Conservation (phyloP, 1,284 basidiomycete species). For the Clitocybe nebularis region DNA sequence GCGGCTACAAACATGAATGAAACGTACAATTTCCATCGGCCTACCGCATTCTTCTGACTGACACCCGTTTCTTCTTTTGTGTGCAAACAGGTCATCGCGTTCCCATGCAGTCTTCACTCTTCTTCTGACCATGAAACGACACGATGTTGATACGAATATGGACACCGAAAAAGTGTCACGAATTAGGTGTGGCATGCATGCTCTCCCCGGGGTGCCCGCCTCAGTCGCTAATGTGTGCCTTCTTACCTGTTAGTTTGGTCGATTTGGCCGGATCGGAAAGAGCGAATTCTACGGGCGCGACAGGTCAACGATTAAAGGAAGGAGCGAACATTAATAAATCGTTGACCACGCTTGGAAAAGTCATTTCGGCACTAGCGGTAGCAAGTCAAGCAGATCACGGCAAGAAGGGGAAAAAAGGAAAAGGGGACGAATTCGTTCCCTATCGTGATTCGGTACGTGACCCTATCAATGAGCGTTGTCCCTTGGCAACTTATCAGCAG, state of each 20-base stretch:
- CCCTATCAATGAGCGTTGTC: no score
- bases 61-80: no score
- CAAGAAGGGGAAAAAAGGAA: conserved; percentile 82
- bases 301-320: conserved; percentile 90
- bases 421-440: conserved; percentile 86
- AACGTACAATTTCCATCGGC: conserved; percentile 70
- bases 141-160: conserved; percentile 78
- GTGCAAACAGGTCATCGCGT: conserved; percentile 83
- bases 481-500: no score
- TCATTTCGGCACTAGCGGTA: conserved; percentile 88
- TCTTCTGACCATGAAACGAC: conserved; percentile 86
- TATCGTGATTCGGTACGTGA: conserved; percentile 86
- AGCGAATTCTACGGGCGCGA: conserved; percentile 96
- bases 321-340: conserved; percentile 99
- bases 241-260: conserved; percentile 56
- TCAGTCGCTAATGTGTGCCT: conserved; percentile 12
- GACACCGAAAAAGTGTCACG: conserved; percentile 96
- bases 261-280: conserved; percentile 98
- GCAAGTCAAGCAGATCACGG: conserved; percentile 60
- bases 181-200: conserved; percentile 62
- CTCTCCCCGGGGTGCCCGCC: conserved; percentile 2
- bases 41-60: no score
- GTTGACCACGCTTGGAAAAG: conserved; percentile 94
- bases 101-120: conserved; percentile 98
- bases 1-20: conserved; percentile 99